Evolutionary conservation across 2,329 filamentous ascomycete genomes (phyloP).

Genomic region (Aquanectria penicillioides): DNA sequence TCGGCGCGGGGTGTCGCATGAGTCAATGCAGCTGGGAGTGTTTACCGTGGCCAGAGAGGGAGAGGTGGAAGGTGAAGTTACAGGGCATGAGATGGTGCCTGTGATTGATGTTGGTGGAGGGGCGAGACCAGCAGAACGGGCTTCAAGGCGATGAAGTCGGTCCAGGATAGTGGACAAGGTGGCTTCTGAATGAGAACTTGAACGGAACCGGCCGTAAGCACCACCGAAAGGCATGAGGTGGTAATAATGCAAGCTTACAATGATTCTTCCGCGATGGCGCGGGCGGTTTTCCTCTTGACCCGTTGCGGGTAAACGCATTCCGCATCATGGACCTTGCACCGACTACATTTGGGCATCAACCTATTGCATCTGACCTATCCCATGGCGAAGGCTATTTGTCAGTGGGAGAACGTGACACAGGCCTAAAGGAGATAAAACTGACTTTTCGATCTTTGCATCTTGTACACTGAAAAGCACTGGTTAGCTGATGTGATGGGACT

Average conservation of each 20-base stretch:
- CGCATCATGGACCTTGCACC: conserved; percentile 39
- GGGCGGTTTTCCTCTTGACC: conserved; percentile 38
- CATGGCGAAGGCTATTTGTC: neutral
- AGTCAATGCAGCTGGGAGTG: conserved; percentile 9
- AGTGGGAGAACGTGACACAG: neutral
- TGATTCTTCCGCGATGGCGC: conserved; percentile 25
- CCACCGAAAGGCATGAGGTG: neutral
- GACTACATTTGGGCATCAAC: conserved; percentile 41
- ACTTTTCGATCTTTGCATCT: conserved; percentile 44
- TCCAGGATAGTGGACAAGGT: conserved; percentile 43
- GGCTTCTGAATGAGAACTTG: conserved; percentile 25
- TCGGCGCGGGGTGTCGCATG: conserved; percentile 9
- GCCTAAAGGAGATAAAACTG: neutral
- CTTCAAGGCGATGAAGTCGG: conserved; percentile 43
- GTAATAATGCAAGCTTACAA: conserved; percentile 23
- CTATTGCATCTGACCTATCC: conserved; percentile 43
- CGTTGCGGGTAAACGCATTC: conserved; percentile 43
- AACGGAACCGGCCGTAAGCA: conserved; percentile 13
- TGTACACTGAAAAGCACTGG: conserved; percentile 30
- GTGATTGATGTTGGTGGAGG: conserved; percentile 12
- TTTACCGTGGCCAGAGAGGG: conserved; percentile 25
- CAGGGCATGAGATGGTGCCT: conserved; percentile 11
- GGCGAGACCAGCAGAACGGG: conserved; percentile 21
- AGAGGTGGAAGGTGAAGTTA: conserved; percentile 29
- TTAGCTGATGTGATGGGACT: neutral